A percentile compares a stretch with the other conserved stretches of the same genome.
Conservation (phyloP, 805 yeast species). For the Metschnikowia similis region DNA sequence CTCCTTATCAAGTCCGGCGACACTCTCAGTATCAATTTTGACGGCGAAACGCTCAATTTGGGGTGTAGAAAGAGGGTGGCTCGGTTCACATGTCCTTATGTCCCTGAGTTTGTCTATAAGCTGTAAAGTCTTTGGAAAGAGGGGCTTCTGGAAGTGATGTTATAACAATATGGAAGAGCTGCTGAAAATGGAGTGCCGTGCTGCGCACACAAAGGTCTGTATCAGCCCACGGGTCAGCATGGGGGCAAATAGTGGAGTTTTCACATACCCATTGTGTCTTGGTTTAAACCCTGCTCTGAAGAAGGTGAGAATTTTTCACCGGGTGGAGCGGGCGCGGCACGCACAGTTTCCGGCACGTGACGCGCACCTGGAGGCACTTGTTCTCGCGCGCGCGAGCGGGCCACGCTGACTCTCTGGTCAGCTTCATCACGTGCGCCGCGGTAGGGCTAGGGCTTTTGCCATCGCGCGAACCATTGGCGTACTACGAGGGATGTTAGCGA, state of each 20-base stretch:
- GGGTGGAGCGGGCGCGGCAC: slow-evolving; percentile 6
- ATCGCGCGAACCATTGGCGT: neutral
- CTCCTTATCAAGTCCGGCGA: neutral
- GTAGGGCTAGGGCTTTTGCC: slow-evolving; percentile 15
- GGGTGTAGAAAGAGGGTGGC: too few relatives aligned
- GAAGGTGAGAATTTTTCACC: slow-evolving; percentile 19
- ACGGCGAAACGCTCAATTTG: too few relatives aligned
- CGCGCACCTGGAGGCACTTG: neutral
- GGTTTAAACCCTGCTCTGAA: slow-evolving; percentile 5
- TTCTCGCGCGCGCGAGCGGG: too few relatives aligned
- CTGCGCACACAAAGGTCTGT: neutral
- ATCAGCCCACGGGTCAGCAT: neutral
- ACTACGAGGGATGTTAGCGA: neutral
- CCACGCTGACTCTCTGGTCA: neutral
- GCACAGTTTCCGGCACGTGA: slow-evolving; percentile 10
- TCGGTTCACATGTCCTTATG: too few relatives aligned
- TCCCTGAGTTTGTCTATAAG: neutral
- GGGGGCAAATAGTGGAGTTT: neutral
- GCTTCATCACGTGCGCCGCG: slow-evolving; percentile 11
- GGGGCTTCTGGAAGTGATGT: neutral
- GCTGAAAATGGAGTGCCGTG: neutral
- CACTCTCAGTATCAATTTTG: too few relatives aligned
- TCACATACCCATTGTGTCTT: slow-evolving; percentile 21
- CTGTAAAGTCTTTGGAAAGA: neutral
- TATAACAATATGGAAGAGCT: neutral